phyloP scores from a whole-genome alignment of 371 early-diverging fungal species.

The Apophysomyces trapeziformis region DNA sequence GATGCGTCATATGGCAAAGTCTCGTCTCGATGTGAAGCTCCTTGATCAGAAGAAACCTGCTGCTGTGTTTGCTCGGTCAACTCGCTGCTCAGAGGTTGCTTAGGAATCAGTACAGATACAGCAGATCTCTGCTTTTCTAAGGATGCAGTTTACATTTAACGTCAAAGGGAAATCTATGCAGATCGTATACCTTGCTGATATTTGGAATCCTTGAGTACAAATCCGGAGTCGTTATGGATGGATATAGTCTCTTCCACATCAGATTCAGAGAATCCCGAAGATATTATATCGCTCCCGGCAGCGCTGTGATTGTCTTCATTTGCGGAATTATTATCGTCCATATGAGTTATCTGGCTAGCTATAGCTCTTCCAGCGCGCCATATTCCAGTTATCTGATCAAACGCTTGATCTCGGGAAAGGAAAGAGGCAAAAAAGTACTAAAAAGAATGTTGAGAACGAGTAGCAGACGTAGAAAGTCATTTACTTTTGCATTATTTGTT shows the following conservation, averaged over 20 bases:
- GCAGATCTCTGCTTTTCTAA: no score
- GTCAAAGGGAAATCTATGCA: not conserved
- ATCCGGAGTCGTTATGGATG: not conserved
- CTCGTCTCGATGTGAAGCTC: no score
- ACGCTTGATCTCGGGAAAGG: constrained; percentile 70
- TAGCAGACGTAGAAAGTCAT: not conserved
- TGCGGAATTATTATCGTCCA: not conserved
- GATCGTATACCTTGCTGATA: not conserved
- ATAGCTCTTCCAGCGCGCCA: constrained; percentile 45
- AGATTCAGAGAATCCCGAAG: not conserved
- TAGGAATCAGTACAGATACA: no score
- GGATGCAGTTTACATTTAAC: no score
- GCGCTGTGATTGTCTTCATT: not conserved
- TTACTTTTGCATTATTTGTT: constrained; percentile 63
- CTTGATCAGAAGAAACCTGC: no score
- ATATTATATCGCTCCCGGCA: not conserved
- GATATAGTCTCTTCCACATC: not conserved
- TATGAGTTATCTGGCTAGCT: not conserved
- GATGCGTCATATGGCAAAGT: not conserved
- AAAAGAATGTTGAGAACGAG: not conserved
- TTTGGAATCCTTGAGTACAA: not conserved
- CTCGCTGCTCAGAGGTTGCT: no score
- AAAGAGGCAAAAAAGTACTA: constrained; percentile 76
- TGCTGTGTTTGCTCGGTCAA: no score
- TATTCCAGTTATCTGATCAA: constrained; percentile 60